These are phyloP conservation scores for Paramecium sexaurelia DNA, from an alignment of 73 alveolate species.

Conservation along the genomic window DNA sequence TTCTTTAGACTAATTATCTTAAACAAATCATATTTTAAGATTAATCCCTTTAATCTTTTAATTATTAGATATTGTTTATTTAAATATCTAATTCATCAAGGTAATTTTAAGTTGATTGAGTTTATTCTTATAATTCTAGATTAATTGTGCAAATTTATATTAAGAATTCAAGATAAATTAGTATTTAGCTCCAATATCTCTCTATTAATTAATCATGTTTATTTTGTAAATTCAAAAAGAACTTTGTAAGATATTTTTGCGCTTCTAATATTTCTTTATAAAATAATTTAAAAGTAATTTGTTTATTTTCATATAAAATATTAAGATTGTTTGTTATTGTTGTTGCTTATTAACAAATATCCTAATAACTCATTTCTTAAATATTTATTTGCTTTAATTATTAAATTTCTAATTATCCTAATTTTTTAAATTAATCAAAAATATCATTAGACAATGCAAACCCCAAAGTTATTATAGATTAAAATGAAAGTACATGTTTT, in stretches of 20 bases:
- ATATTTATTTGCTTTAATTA: neutral
- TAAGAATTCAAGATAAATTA: neutral
- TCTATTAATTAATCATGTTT: constrained; percentile 12
- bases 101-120: neutral
- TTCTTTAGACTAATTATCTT: neutral
- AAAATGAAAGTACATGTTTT: neutral
- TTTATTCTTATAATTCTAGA: neutral
- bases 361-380: neutral
- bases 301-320: neutral
- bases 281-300: neutral
- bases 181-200: constrained; percentile 36
- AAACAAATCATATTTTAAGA: neutral
- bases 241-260: neutral
- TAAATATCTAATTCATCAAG: neutral
- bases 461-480: neutral
- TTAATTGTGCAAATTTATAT: neutral
- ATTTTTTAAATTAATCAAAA: neutral
- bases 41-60: neutral
- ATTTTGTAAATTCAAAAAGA: neutral
- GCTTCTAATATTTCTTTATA: constrained; percentile 30
- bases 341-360: neutral
- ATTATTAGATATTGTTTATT: neutral
- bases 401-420: neutral
- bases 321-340: neutral
- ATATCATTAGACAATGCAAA: neutral